A percentile compares a stretch with the other conserved stretches of the same genome.
These are phyloP conservation scores for Agarophyton chilense DNA, from an alignment of 23 red algal species.

Conservation along the genomic window DNA sequence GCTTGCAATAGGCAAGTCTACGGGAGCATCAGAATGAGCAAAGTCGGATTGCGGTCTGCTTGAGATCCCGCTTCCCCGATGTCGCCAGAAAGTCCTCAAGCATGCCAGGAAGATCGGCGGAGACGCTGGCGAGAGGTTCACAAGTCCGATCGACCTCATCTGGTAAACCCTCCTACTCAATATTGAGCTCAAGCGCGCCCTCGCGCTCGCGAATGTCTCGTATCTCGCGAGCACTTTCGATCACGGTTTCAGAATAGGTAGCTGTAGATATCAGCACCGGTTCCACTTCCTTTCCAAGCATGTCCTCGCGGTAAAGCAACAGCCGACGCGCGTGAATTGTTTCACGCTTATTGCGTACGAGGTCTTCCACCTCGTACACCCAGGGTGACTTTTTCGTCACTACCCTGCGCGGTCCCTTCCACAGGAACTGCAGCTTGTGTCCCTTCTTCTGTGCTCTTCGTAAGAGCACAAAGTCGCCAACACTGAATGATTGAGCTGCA, in stretches of 20 bases:
- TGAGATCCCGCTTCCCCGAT: too few relatives aligned
- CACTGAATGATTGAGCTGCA: background rate
- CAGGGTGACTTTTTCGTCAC: background rate
- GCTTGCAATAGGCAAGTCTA: too few relatives aligned
- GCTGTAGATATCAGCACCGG: background rate
- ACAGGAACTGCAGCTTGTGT: constrained; percentile 1
- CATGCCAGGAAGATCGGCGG: background rate
- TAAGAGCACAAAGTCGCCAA: constrained; percentile 24
- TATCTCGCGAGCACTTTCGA: background rate
- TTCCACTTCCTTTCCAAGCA: too few relatives aligned
- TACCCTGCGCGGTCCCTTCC: background rate
- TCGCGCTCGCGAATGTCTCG: background rate
- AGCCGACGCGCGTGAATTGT: too few relatives aligned
- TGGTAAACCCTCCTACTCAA: constrained; percentile 24
- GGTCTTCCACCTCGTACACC: too few relatives aligned
- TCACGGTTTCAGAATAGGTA: background rate
- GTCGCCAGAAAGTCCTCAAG: constrained; percentile 21
- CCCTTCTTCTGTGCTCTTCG: background rate
- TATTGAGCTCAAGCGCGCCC: background rate
- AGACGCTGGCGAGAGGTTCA: background rate
- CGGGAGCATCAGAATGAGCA: too few relatives aligned
- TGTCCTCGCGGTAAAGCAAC: too few relatives aligned
- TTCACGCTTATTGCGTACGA: too few relatives aligned
- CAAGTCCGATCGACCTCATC: constrained; percentile 26
- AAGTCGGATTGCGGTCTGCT: too few relatives aligned